Percentiles rank a stretch among this genome's conserved stretches.
These are phyloP conservation scores for Mrakia blollopis DNA, from an alignment of 768 basidiomycete genomes.

Conservation along the genomic window DNA sequence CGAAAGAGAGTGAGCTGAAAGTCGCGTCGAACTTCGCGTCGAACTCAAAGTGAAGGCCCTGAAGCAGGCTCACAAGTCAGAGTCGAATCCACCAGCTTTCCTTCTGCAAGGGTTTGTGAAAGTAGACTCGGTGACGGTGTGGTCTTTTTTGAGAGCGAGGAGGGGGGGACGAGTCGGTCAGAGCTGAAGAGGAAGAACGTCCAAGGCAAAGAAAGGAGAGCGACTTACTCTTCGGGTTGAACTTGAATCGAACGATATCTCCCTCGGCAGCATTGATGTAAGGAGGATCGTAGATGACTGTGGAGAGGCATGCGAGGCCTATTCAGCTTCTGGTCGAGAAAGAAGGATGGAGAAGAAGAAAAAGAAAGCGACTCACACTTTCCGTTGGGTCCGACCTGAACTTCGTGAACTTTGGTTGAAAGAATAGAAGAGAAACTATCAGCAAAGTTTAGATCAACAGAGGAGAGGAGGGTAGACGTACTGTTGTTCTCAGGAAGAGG, in stretches of 20 bases:
- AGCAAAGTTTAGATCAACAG: too few species aligned
- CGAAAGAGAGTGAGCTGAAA: not conserved
- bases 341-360: too few species aligned
- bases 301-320: not conserved
- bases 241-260: not conserved
- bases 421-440: too few species aligned
- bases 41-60: not conserved
- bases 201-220: too few species aligned
- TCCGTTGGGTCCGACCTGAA: not conserved
- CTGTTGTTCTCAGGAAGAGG: too few species aligned
- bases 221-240: constrained; percentile 7
- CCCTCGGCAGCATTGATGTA: not conserved
- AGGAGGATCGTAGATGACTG: not conserved
- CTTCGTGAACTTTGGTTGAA: not conserved
- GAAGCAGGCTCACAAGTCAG: not conserved
- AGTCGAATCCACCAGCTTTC: not conserved
- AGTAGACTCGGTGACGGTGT: not conserved
- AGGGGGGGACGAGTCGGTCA: not conserved
- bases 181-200: not conserved
- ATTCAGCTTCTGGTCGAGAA: too few species aligned
- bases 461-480: too few species aligned
- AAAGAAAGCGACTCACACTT: not conserved
- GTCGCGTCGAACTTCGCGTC: not conserved
- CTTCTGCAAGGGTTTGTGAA: not conserved
- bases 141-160: not conserved